Conservation (phyloP, 2,329 filamentous ascomycete species). For the Neopestalotiopsis sp. region DNA sequence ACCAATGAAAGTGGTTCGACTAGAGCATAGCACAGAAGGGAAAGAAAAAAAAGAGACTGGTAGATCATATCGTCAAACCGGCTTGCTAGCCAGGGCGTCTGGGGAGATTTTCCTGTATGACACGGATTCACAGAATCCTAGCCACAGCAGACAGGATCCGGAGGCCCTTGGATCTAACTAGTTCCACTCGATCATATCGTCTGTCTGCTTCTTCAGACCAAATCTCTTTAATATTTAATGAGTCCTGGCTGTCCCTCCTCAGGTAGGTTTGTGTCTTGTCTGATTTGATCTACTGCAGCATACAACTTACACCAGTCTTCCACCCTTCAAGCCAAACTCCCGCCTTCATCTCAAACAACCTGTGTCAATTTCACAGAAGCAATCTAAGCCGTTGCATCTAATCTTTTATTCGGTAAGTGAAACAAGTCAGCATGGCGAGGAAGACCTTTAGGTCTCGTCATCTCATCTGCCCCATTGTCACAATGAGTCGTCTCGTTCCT, state of each 20-base stretch:
- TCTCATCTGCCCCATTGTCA: not conserved
- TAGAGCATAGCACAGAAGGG: not conserved
- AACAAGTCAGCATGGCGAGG: not conserved
- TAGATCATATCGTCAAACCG: not conserved
- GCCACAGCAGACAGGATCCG: not conserved
- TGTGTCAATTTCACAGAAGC: not conserved
- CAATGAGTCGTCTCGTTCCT: not conserved
- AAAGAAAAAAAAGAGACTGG: not conserved
- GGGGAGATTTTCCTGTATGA: constrained; percentile 3
- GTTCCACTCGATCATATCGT: not conserved
- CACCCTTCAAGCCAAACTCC: not conserved
- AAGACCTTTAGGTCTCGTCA: not conserved
- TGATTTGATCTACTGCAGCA: constrained; percentile 7
- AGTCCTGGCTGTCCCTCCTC: constrained; percentile 14
- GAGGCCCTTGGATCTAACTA: not conserved
- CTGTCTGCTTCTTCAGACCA: not conserved
- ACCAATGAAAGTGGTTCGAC: not conserved
- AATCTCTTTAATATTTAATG: constrained; percentile 10
- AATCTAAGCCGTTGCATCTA: not conserved
- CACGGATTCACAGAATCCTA: constrained; percentile 2
- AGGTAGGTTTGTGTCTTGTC: not conserved
- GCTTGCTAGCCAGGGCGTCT: not conserved
- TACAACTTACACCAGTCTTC: constrained; percentile 8
- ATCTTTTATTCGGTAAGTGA: not conserved
- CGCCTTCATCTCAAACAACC: constrained; percentile 9